Evolutionary conservation across 129 eudicot species (phyloP).

Genomic region (Flaveria bidentis): DNA sequence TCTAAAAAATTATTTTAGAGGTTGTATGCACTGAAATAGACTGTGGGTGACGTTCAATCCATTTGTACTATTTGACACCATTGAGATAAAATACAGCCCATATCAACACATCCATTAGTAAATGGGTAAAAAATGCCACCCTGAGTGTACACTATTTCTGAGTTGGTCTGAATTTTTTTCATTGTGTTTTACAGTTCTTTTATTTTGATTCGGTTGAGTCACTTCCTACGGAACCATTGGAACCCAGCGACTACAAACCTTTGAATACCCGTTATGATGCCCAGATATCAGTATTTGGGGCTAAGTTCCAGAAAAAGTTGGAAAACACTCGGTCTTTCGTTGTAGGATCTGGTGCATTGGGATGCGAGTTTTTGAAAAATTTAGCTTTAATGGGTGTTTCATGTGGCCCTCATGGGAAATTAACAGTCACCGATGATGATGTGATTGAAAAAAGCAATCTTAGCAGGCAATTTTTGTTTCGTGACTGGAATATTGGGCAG

Average conservation of each 20-base stretch:
- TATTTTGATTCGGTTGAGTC: constrained; percentile 85
- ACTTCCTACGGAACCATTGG: constrained; percentile 66
- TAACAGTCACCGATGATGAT: constrained; percentile 90
- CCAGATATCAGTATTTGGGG: constrained; percentile 85
- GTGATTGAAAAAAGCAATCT: constrained; percentile 94
- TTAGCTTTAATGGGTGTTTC: constrained; percentile 95
- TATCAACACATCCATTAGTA: not conserved
- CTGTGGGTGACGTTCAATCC: not conserved
- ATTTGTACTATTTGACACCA: not conserved
- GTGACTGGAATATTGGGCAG: constrained; percentile 98
- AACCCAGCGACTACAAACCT: constrained; percentile 51
- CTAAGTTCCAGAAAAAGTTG: constrained; percentile 73
- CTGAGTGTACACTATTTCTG: not conserved
- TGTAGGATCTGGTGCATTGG: constrained; percentile 92
- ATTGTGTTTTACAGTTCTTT: constrained; percentile 55
- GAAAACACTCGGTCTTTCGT: constrained; percentile 68
- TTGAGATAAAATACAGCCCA: not conserved
- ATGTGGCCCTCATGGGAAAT: constrained; percentile 62
- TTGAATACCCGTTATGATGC: constrained; percentile 83
- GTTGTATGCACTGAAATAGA: not conserved
- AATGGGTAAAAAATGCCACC: not conserved
- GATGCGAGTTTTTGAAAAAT: constrained; percentile 86
- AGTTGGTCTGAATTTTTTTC: not conserved
- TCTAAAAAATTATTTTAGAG: not conserved
- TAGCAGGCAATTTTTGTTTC: constrained; percentile 85